A percentile compares a stretch with the other conserved stretches of the same genome.
phyloP scores from a whole-genome alignment of 139 green algal species.

The Tetradesmus obliquus region DNA sequence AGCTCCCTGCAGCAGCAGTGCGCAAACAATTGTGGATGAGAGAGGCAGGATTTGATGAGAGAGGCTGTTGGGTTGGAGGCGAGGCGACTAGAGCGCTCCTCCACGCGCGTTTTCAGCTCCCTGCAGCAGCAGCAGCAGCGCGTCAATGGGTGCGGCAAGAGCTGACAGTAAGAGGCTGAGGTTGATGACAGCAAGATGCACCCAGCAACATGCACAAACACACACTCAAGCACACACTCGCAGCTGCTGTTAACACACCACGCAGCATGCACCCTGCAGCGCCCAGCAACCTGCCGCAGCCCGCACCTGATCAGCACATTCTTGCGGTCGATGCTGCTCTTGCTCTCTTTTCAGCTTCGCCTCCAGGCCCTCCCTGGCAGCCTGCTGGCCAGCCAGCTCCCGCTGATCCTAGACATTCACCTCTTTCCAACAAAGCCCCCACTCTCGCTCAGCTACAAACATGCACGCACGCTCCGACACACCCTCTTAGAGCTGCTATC shows the following conservation, averaged over 20 bases:
- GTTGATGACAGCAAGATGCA: no score
- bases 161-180: no score
- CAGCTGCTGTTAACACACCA: no score
- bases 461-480: not conserved
- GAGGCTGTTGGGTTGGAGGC: not conserved
- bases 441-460: no score
- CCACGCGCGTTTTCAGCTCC: conserved; percentile 47
- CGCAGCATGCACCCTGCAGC: no score
- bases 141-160: no score
- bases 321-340: conserved; percentile 53
- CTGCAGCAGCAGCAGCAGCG: conserved; percentile 24
- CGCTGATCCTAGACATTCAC: not conserved
- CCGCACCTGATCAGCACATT: conserved; percentile 50
- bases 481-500: no score
- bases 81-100: conserved; percentile 44
- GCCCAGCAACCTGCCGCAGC: not conserved
- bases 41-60: no score
- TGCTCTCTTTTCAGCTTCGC: conserved; percentile 53
- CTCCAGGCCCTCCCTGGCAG: conserved; percentile 44
- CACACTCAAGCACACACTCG: not conserved
- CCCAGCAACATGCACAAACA: no score
- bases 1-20: conserved; percentile 45
- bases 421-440: no score
- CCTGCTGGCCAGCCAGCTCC: conserved; percentile 51
- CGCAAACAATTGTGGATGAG: not conserved